Evolutionary conservation across 1,139 yeast species (phyloP), one percentile per base, ranked within the genome.

Genomic region (Candida neerlandica): DNA sequence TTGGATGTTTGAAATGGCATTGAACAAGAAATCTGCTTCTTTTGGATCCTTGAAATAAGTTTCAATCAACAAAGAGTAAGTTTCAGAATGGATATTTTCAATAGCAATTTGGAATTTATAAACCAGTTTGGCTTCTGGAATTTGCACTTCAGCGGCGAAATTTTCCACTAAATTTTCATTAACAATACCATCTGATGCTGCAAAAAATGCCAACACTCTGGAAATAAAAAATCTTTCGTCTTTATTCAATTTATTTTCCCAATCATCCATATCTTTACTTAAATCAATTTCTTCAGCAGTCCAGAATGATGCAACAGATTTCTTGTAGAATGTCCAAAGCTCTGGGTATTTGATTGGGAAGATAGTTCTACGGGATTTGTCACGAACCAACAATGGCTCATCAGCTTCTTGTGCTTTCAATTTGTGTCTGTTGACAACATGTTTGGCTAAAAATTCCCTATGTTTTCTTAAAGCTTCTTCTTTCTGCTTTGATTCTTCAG

Each of bases 281-380:
- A 94, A 80, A 71, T 94, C 99, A 59, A 95, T 91, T 76, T 94
- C 99, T 77, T 94, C 99, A 49, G 99, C 97, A 47, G 99, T 94
- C 99, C 99, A 94, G 81, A 94, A 94, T 10, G 97, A 90, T 21
- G 99, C 98, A 77, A 94, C 99, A 41, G 98, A 97, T 75, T 92
- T 91, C 79, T 94, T 94, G 77, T 94, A 94, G 82, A 96, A 94
- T 71, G 92, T 96, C 98, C 99, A 94, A 65, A 95, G 89, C 75
- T 94, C 98, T 68, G 92, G 95, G 77, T 91, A 95, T 74, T 89
- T 89, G 75, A 94, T 91, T 57, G 99, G 99, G 85, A 94, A 95
- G 61, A 94, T 77, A 49, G 94, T 99, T 66, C 91, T 94, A 66
- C 99, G 85, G 66, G 84, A 84, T 59, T 82, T 84, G 81, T 95